Evolutionary conservation across 768 basidiomycete genomes (phyloP), one percentile per base, ranked within the genome.

Genomic region (Daedaleopsis sinensis): DNA sequence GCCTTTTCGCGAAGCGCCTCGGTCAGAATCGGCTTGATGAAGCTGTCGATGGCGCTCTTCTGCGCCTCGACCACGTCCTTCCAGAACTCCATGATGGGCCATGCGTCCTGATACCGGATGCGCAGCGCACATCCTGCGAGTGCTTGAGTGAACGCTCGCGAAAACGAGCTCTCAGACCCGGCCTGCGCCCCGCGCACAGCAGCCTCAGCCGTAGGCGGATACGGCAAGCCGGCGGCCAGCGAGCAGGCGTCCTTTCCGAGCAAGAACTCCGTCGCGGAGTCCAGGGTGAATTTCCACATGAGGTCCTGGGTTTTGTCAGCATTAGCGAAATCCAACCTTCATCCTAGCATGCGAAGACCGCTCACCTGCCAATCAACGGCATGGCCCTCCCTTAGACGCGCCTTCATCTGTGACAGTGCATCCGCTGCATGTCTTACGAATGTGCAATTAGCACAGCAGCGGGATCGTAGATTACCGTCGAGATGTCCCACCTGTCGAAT

Each of bases 51-150:
- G 18, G 78, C 72, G 51, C 74, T 70, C 72, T 78, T 75, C 7
- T 74, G 72, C 16, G 73, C 63, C 64, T 73, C 68, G 8, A 80
- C 73, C 16, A 69, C 67, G 65, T 83, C 78, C n/a, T 66, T 62
- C 79, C 79, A 79, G 49, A 81, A 74, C 68, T 82, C 79, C 23
- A 56, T 61, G n/a, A 82, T 64, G 1, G 76, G 81, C 84, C 82
- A 84, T 15, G 68, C 67, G 32, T 67, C 70, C 5, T 81, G 82
- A 37, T 75, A 75, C 3, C 74, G 71, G 43, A 66, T 42, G 15
- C 79, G 79, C 51, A 23, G n/a, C n/a, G n/a, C n/a, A n/a, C n/a
- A n/a, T n/a, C n/a, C n/a, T n/a, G n/a, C n/a, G n/a, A n/a, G n/a
- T n/a, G n/a, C n/a, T n/a, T n/a, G n/a, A n/a, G n/a, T 48, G 53